Conservation (phyloP, 345 rosid genomes). For the Salix brachista region DNA sequence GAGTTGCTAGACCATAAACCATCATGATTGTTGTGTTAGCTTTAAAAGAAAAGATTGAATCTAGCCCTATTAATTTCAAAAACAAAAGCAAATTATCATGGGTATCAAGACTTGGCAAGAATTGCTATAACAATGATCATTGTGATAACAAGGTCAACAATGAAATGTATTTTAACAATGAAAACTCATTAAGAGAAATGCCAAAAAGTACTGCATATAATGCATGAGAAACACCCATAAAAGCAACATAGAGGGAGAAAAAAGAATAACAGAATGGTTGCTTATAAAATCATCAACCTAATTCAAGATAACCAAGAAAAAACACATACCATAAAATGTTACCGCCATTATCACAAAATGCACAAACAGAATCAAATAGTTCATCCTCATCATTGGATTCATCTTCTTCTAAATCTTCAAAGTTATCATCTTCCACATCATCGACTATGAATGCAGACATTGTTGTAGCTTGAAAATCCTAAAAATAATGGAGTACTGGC, state of each 20-base stretch:
- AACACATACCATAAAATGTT: constrained; percentile 55
- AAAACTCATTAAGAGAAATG: too few species aligned
- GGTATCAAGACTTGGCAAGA: too few species aligned
- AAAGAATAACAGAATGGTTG: background rate
- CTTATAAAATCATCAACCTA: background rate
- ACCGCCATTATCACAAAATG: constrained; percentile 90
- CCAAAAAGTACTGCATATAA: too few species aligned
- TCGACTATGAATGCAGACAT: constrained; percentile 57
- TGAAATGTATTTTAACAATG: too few species aligned
- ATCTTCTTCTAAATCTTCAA: constrained; percentile 40
- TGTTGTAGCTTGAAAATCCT: constrained; percentile 38
- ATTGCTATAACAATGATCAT: too few species aligned
- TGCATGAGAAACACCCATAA: too few species aligned
- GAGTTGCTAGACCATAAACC: too few species aligned
- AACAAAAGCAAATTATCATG: too few species aligned
- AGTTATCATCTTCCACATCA: constrained; percentile 38
- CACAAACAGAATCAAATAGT: constrained; percentile 68
- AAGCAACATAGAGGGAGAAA: background rate
- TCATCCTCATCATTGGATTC: constrained; percentile 44
- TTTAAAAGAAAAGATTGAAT: too few species aligned
- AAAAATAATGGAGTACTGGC: constrained; percentile 11
- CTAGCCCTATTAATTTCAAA: too few species aligned
- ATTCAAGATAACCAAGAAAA: constrained; percentile 10
- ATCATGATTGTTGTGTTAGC: too few species aligned
- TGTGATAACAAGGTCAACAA: too few species aligned